Evolutionary conservation across 164 flowering plant species (phyloP), one percentile per base, ranked within the genome.

Genomic region (Magnolia sinica): DNA sequence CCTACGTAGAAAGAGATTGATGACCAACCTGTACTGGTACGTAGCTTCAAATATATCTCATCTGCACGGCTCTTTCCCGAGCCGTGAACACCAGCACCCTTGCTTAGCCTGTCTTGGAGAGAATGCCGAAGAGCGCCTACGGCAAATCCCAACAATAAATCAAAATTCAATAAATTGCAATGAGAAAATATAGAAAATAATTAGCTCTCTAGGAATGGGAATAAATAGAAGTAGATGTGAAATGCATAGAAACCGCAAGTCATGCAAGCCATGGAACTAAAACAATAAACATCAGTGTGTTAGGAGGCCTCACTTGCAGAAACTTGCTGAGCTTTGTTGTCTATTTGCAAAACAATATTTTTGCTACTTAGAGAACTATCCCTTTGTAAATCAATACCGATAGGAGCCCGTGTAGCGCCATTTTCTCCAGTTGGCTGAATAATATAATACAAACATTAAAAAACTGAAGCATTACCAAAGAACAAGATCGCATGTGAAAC

Each of bases 321-420:
- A 79, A 96, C 99, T 74, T 87, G 96, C 80, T 94, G 97, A 58
- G 94, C 85, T 86, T 94, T 96, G 82, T 86, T 92, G 76, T 96
- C 98, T 74, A 96, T 91, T 86, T 91, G 97, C 86, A 94, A 81
- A 50, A 92, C 82, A 55, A 96, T 90, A 3, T 91, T 80, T 80
- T 88, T 94, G 86, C 88, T 92, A 81, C 92, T 94, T 68, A 94
- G 76, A 20, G 98, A 88, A 61, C 81, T 73, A 80, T 96, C 99
- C 76, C 92, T 87, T 50, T 77, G 82, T 50, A 96, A 80, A 72
- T 92, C 98, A 80, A 96, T 85, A 81, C 89, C 76, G 75, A 96
- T 96, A 22, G 99, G 98, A 79, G 97, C 97, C 18, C 98, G 90
- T 68, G 99, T 96, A 50, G 99, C 99, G 75, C 99, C 99, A 88